Evolutionary conservation across 306 rosid genomes (phyloP).

Genomic region (Inga oerstediana): DNA sequence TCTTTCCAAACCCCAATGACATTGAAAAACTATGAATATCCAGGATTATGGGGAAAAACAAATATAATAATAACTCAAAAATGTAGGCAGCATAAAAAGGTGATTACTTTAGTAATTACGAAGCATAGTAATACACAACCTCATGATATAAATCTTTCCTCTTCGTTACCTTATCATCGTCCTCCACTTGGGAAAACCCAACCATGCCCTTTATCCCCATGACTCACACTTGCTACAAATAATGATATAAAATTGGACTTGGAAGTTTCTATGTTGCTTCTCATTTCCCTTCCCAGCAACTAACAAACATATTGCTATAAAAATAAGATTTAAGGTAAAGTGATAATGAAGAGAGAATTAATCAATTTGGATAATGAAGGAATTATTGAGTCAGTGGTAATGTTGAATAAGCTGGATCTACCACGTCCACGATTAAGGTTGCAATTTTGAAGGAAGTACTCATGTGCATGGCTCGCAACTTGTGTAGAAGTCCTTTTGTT

Average conservation of each 20-base stretch:
- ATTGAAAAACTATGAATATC: too few species aligned
- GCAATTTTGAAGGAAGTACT: constrained; percentile 54
- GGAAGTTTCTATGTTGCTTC: background rate
- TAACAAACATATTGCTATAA: background rate
- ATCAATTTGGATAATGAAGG: background rate
- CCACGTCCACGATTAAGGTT: constrained; percentile 86
- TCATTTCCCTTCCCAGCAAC: background rate
- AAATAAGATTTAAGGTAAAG: background rate
- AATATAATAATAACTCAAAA: too few species aligned
- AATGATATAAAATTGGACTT: background rate
- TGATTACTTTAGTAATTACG: constrained; percentile 42
- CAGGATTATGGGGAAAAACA: too few species aligned
- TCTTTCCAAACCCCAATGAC: too few species aligned
- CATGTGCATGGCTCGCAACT: too few species aligned
- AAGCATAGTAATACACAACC: constrained; percentile 83
- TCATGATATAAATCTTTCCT: constrained; percentile 75
- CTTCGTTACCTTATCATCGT: constrained; percentile 71
- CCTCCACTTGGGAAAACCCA: constrained; percentile 67
- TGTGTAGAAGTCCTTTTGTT: too few species aligned
- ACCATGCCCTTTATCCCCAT: constrained; percentile 38
- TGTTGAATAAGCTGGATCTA: constrained; percentile 84
- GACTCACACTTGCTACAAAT: background rate
- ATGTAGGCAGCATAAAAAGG: too few species aligned
- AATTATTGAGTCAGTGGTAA: constrained; percentile 73
- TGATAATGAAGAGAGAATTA: background rate